These are phyloP conservation scores for Raphanus sativus DNA, from an alignment of 345 rosid species.

Conservation along the genomic window DNA sequence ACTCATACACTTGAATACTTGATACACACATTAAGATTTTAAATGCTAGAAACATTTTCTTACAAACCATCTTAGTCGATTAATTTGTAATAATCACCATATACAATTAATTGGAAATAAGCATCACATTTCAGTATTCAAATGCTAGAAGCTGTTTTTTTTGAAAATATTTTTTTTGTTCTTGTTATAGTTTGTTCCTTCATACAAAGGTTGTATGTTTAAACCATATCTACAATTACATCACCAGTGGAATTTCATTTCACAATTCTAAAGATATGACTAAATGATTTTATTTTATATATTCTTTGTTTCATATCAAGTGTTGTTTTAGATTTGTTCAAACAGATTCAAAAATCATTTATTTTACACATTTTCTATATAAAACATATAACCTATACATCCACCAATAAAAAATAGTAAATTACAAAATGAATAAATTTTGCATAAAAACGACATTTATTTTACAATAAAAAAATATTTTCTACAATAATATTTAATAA, in stretches of 20 bases:
- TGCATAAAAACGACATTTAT: too few species aligned
- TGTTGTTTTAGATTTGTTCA: too few species aligned
- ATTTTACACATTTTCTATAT: too few species aligned
- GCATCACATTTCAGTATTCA: background rate
- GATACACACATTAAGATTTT: background rate
- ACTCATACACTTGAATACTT: background rate
- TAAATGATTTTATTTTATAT: too few species aligned
- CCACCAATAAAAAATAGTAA: too few species aligned
- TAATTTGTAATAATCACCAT: background rate
- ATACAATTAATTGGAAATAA: too few species aligned
- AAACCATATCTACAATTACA: background rate
- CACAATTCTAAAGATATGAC: background rate
- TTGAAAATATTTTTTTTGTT: background rate
- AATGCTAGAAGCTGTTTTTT: background rate
- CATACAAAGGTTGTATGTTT: background rate
- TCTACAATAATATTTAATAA: too few species aligned
- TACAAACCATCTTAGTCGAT: background rate
- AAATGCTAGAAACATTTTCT: background rate
- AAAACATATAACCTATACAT: too few species aligned
- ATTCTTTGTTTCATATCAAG: too few species aligned
- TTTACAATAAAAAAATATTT: too few species aligned
- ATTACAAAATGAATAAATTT: too few species aligned
- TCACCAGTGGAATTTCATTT: background rate
- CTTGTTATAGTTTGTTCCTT: background rate
- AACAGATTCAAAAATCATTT: too few species aligned